Base-by-base conservation (phyloP, 2,329 filamentous ascomycete species). In the Fusarium pilosicola region DNA sequence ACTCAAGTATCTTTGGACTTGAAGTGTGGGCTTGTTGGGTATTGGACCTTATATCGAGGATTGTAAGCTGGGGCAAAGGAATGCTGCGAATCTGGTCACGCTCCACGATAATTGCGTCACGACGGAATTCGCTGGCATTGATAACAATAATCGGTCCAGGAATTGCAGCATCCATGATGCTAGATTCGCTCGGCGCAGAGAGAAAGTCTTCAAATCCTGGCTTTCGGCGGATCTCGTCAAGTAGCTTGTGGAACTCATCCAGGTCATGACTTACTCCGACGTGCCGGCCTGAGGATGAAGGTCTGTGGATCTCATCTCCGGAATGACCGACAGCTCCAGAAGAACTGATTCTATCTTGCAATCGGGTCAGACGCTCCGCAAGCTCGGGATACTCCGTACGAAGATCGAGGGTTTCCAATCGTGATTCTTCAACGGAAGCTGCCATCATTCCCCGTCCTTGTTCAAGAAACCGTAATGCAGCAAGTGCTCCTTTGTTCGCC, bases 301-400 rank as follows among this genome's bases (percentile, higher is more conserved):
- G 15, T 3, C 2, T 13, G 11, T 10, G 22, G 7, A 24, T 34
- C 18, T 18, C 20, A 18, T 3, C 20, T 18, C 22, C 4, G 4
- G 22, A 24, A n/a, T 13, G 5, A n/a, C 7, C 15, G 7, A 32
- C 15, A 51, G 15, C 22, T 8, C 15, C 22, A 13, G 7, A 18
- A 3, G 15, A 34, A n/a, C 11, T 3, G 11, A 24, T n/a, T 32
- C 3, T 7, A 32, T 15, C 10, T 32, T 32, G 22, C 2, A 34
- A 7, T 32, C 4, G 22, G 3, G 8, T 34, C 1, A 34, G 4
- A 5, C 15, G 30, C 15, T 51, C 11, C 4, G 30, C 11, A 0
- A 51, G 15, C 6, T 32, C 15, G 10, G 48, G 48, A 18, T 51
- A 22, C 11, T 34, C 30, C 9, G 30, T 32, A 14, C 22, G 6